A percentile compares a stretch with the other conserved stretches of the same genome.
These are phyloP conservation scores for Saccharomycodes ludwigii DNA, from an alignment of 805 yeast genomes.

Conservation along the genomic window DNA sequence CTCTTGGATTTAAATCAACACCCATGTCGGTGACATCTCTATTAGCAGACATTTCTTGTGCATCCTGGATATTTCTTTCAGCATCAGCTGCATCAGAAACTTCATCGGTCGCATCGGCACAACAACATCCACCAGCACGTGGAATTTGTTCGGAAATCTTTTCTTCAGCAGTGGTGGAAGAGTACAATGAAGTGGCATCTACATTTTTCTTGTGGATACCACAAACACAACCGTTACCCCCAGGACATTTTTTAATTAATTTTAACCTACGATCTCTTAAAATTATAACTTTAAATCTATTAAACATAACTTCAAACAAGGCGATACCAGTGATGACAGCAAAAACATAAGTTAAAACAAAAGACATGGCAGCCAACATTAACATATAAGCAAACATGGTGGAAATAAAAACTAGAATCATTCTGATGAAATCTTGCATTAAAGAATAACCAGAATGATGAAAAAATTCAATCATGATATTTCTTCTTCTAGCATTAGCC, in stretches of 20 bases:
- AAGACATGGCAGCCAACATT: conserved; percentile 74
- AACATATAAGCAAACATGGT: conserved; percentile 58
- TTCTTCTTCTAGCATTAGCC: conserved; percentile 7
- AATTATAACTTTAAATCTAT: conserved; percentile 30
- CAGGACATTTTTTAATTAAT: conserved; percentile 18
- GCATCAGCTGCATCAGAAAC: background rate
- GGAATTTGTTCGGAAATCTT: background rate
- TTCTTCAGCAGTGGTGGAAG: background rate
- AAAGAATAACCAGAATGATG: conserved; percentile 9
- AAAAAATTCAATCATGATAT: conserved; percentile 11
- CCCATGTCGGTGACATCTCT: too few relatives aligned
- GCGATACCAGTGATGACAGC: conserved; percentile 62
- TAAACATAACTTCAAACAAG: conserved; percentile 58
- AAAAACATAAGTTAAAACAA: conserved; percentile 53
- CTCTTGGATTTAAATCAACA: too few relatives aligned
- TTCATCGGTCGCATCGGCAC: background rate
- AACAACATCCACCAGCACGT: too few relatives aligned
- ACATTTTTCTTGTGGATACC: conserved; percentile 13
- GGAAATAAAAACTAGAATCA: conserved; percentile 43
- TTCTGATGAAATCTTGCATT: conserved; percentile 40
- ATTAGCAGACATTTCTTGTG: too few relatives aligned
- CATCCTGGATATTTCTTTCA: conserved; percentile 2
- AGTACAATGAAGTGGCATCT: background rate
- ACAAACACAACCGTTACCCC: conserved; percentile 18
- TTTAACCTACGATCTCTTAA: conserved; percentile 22